Evolutionary conservation across 2,329 filamentous ascomycete species (phyloP).

Genomic region (Fusarium paranaense): DNA sequence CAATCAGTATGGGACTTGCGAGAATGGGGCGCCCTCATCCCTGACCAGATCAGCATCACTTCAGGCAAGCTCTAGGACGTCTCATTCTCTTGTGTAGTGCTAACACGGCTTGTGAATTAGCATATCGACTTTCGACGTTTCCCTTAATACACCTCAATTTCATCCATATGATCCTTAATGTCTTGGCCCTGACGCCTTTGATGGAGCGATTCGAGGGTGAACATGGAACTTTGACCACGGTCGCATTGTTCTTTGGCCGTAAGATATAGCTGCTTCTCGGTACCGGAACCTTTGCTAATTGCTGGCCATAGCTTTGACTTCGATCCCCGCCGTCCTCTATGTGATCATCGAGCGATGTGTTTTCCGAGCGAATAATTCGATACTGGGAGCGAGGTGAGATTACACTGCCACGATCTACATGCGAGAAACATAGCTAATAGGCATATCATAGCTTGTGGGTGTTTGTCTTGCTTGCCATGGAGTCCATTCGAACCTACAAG

Average conservation of each 20-base stretch:
- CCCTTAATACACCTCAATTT: constrained; percentile 86
- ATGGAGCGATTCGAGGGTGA: constrained; percentile 94
- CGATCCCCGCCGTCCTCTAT: constrained; percentile 85
- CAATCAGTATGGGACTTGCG: constrained; percentile 78
- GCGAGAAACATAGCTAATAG: not conserved
- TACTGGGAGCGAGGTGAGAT: constrained; percentile 84
- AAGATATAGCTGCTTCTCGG: constrained; percentile 52
- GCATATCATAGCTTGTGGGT: constrained; percentile 81
- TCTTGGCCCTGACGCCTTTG: constrained; percentile 84
- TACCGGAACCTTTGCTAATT: constrained; percentile 11
- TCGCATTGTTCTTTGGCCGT: constrained; percentile 92
- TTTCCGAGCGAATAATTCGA: constrained; percentile 75
- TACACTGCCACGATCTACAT: not conserved
- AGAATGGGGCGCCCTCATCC: constrained; percentile 83
- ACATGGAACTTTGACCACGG: constrained; percentile 88
- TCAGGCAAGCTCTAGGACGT: constrained; percentile 65
- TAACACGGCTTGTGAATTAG: constrained; percentile 57
- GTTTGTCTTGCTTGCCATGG: constrained; percentile 85
- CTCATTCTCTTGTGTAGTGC: not conserved
- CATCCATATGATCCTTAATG: constrained; percentile 83
- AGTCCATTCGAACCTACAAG: constrained; percentile 87
- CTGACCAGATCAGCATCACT: constrained; percentile 77
- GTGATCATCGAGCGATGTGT: constrained; percentile 81
- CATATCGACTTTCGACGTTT: constrained; percentile 93
- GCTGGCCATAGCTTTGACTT: constrained; percentile 73